Base-by-base conservation (phyloP, 2,329 filamentous ascomycete species). In the Ophidiomyces ophidiicola region DNA sequence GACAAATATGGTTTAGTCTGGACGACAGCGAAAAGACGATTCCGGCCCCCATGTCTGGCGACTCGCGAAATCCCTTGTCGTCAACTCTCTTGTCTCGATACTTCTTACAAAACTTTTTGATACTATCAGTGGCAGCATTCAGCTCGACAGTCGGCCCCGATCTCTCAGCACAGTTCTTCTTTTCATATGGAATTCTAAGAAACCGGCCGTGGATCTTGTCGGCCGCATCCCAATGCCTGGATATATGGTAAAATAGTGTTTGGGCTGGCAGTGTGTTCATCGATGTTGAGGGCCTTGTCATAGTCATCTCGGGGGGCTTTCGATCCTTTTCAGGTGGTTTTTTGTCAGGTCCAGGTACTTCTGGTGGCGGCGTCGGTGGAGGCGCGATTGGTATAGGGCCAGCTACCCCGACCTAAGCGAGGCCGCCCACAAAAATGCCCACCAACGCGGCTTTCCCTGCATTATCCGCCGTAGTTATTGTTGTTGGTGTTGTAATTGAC, bases 331-430 rank as follows among this genome's bases (percentile, higher is more conserved):
- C 28, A 5, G 26, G 36, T n/a, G 28, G 28, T 12, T 25, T 15
- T 10, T n/a, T n/a, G n/a, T n/a, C n/a, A n/a, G n/a, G n/a, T n/a
- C n/a, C n/a, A n/a, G 28, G 36, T 3, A 19, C 21, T 12, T 31
- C 35, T 31, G 35, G 35, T 11, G 35, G 36, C 5, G 36, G 36
- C 19, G 36, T 39, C n/a, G 36, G 36, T 18, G 36, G 36, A 39
- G 36, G 36, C 5, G 36, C 20, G 2, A 39, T 12, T 17, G 29
- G 29, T 21, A 32, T 39, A n/a, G 36, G 36, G 20, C 24, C 36
- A n/a, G 36, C 36, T 25, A 25, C 26, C 7, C 28, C 36, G 15
- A 39, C 25, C 36, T 29, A 39, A 14, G 36, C 36, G 29, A 39
- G 36, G 5, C 36, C 36, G 7, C 36, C 36, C 15, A 21, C 36